Conservation (phyloP, 1,284 basidiomycete genomes). For the Phylloboletellus chloephorus region DNA sequence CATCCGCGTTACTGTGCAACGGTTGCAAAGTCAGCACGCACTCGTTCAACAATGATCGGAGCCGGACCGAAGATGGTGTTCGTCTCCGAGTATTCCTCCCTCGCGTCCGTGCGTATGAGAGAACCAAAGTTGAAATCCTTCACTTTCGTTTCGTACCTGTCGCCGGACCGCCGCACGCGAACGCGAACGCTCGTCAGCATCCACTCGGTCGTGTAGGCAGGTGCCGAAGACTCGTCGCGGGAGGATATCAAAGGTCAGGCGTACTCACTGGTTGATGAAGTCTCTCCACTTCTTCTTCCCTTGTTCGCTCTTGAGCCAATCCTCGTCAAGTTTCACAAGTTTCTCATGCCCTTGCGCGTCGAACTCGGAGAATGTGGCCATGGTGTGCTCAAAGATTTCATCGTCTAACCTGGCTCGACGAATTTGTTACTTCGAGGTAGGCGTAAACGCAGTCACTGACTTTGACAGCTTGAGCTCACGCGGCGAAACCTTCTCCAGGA, state of each 20-base stretch:
- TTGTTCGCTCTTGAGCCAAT: conserved; percentile 89
- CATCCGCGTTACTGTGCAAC: conserved; percentile 61
- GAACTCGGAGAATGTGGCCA: conserved; percentile 82
- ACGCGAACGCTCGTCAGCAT: conserved; percentile 9
- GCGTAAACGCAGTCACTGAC: conserved; percentile 40
- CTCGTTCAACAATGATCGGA: not conserved
- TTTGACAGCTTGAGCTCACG: conserved; percentile 76
- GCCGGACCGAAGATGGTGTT: conserved; percentile 90
- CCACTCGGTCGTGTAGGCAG: too few species aligned
- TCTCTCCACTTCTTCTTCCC: conserved; percentile 91
- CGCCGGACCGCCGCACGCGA: not conserved
- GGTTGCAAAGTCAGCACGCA: conserved; percentile 5
- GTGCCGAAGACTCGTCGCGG: too few species aligned
- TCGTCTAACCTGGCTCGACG: conserved; percentile 69
- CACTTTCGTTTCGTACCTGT: conserved; percentile 78
- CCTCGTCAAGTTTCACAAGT: conserved; percentile 78
- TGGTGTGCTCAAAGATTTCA: conserved; percentile 81
- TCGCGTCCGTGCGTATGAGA: conserved; percentile 79
- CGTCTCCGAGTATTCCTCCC: conserved; percentile 82
- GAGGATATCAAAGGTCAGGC: not conserved
- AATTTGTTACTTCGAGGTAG: conserved; percentile 13
- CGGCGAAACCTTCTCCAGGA: conserved; percentile 80
- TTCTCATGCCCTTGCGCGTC: conserved; percentile 57
- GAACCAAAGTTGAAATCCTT: conserved; percentile 98
- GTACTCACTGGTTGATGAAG: conserved; percentile 80